Conservation (phyloP, 306 rosid species). For the Alnus glutinosa region DNA sequence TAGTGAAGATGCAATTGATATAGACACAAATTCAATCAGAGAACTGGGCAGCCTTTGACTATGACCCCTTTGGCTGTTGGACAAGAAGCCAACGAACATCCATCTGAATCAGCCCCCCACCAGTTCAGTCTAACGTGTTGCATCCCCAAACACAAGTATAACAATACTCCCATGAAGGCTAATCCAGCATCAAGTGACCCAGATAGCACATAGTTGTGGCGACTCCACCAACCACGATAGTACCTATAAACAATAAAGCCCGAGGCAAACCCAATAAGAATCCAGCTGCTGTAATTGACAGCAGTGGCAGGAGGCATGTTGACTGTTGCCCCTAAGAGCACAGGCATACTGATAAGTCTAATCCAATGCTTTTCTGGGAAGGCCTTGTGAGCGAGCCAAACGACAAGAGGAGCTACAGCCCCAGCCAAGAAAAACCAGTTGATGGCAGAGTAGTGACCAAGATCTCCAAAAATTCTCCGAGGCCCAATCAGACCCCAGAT, state of each 20-base stretch:
- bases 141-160: constrained; percentile 68
- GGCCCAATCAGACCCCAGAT: constrained; percentile 87
- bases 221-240: constrained; percentile 74
- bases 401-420: constrained; percentile 66
- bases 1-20: neutral
- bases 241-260: constrained; percentile 68
- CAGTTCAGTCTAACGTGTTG: constrained; percentile 50
- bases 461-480: constrained; percentile 70
- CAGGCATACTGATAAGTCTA: constrained; percentile 65
- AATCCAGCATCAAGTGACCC: constrained; percentile 87
- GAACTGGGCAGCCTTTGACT: constrained; percentile 51
- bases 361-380: constrained; percentile 72
- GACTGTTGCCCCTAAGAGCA: constrained; percentile 50
- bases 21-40: constrained; percentile 6
- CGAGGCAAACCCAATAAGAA: constrained; percentile 66
- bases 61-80: constrained; percentile 54
- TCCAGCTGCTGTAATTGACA: constrained; percentile 75
- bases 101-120: constrained; percentile 80
- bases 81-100: constrained; percentile 77
- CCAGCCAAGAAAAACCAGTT: constrained; percentile 86
- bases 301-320: constrained; percentile 83
- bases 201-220: constrained; percentile 73
- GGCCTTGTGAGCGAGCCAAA: constrained; percentile 79
- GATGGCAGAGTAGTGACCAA: constrained; percentile 66
- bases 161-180: constrained; percentile 82